Conservation (phyloP, 2,329 filamentous ascomycete species). For the Xylaria sp. region DNA sequence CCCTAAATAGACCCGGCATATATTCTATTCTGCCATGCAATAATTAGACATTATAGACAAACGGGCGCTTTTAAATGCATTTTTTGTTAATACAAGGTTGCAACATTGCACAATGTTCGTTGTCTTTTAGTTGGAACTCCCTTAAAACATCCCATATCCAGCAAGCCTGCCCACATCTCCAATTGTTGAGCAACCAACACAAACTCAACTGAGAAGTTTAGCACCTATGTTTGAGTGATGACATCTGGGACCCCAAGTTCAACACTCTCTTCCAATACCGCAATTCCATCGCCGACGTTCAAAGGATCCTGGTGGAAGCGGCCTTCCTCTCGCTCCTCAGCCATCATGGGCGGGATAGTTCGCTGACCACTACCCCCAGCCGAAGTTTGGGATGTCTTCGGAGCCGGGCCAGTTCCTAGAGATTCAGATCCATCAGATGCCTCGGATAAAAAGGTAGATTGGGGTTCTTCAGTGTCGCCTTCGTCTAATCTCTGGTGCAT, state of each 20-base stretch:
- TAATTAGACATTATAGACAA: neutral
- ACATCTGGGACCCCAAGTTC: slow-evolving; percentile 59
- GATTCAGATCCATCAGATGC: slow-evolving; percentile 13
- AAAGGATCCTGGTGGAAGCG: slow-evolving; percentile 55
- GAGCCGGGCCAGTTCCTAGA: slow-evolving; percentile 31
- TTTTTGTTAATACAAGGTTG: neutral
- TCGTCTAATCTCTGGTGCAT: slow-evolving; percentile 19
- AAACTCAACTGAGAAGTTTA: neutral
- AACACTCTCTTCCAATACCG: slow-evolving; percentile 67
- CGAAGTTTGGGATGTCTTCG: slow-evolving; percentile 36
- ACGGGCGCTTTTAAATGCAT: neutral
- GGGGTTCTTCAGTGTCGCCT: slow-evolving; percentile 15
- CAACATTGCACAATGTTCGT: neutral
- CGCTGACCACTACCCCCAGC: slow-evolving; percentile 35
- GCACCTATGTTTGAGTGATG: slow-evolving; percentile 48
- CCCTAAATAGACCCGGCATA: neutral
- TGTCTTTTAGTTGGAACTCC: neutral
- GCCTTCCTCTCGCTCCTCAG: slow-evolving; percentile 48
- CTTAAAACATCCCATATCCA: slow-evolving; percentile 25
- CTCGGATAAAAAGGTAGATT: slow-evolving; percentile 12
- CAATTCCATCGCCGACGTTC: slow-evolving; percentile 63
- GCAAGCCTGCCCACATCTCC: slow-evolving; percentile 16
- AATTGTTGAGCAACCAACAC: slow-evolving; percentile 16
- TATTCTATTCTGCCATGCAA: neutral
- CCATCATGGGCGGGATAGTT: slow-evolving; percentile 46